Base-by-base conservation (phyloP, 306 rosid genomes). In the Inga oerstediana region DNA sequence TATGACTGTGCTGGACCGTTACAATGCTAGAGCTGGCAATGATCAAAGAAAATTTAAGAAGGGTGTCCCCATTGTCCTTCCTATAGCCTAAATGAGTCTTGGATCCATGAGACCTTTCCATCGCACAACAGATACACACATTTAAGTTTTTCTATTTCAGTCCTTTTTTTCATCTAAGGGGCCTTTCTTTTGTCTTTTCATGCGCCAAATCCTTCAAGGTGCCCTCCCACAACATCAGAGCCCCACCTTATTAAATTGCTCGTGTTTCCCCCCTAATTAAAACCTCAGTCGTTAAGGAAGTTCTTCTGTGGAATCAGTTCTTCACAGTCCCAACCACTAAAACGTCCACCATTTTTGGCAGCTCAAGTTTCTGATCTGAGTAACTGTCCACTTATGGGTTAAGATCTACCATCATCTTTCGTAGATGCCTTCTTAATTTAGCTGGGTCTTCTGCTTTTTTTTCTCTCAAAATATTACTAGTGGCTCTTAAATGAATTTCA, bases 31-130 rank as follows among this genome's bases (percentile, higher is more conserved):
- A 91, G 98, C 97, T 94, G 97, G 97, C 97, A 87, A 56, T 27
- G 86, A 86, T 88, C 66, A 85, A 90, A 81, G 82, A 52, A 86
- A 76, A 89, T 90, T 93, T 87, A 93, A 90, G 87, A 70, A 35
- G 86, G 85, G 82, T 89, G 97, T 91, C 95, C 97, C 95, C 91
- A 84, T 76, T 88, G 92, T 89, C 87, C 89, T 84, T 86, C 58
- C 32, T 75, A 68, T 48, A 16, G 61, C 91, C 77, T 77, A 61
- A 77, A 81, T 80, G 82, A 80, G 81, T 82, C 81, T 87, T 64
- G 76, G 89, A 87, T 84, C 90, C 85, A 77, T 62, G 84, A 84
- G 69, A 79, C 75, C 85, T 70, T 45, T 74, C 39, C 77, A 54
- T 78, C 61, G 2, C 90, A 76, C 85, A 61, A 52, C 77, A 72